Evolutionary conservation across 495 filamentous ascomycete genomes (phyloP), one percentile per base, ranked within the genome.

Genomic region (Cercophora samala): DNA sequence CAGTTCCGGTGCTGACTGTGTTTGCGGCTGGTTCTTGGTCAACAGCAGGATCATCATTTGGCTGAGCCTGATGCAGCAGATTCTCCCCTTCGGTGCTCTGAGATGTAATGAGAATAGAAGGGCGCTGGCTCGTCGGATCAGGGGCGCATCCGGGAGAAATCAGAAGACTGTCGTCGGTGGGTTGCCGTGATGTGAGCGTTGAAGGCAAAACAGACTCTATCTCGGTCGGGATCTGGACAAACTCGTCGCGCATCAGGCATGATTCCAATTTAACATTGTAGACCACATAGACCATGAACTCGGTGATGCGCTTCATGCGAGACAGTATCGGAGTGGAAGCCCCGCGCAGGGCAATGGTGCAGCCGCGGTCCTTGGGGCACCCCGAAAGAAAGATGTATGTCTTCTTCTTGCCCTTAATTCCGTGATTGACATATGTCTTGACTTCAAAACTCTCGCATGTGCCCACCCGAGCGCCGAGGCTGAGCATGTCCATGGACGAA

Each of bases 281-380:
- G 18, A 97, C 93, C 24, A 99, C 96, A 73, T 97, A 99, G 64
- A 94, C 88, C 93, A 99, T 97, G 72, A 99, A 96, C 75, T 99
- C 96, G 2, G 95, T 96, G 71, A 99, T 96, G 56, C 86, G 87
- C 74, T 99, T 99, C 75, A 99, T 88, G 66, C 86, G 90, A 2
- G 85, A 80, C 5, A 99, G 84, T 0, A 86, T 80, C 53, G 85
- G 75, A 32, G 87, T 88, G 58, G 90, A 83, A 22, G 88, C 93
- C 3, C 96, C 96, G 53, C 96, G 90, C 23, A 99, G 82, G 18
- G 96, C 92, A 71, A 99, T 96, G 2, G 96, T 99, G 74, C 96
- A 99, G 2, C 96, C 96, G 19, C 98, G 88, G 61, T 94, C 91
- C 73, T 90, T 91, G n/a, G 89, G 85, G 68, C 93, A 97, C 9